Conservation (phyloP, 257 asterid species). For the Solanum sejunctum region DNA sequence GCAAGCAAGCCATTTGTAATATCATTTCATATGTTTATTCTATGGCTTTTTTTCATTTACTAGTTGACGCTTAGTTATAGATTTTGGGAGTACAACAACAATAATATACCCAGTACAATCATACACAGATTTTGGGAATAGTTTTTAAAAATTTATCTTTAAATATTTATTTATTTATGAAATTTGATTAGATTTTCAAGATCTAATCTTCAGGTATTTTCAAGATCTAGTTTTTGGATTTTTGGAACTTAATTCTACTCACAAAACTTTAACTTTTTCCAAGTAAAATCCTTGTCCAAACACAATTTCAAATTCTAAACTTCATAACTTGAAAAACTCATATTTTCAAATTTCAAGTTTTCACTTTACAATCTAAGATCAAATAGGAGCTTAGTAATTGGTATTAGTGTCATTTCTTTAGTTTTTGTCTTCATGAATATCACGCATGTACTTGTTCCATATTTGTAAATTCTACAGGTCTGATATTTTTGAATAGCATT, state of each 20-base stretch:
- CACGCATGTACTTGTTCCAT: background rate
- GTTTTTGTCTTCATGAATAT: background rate
- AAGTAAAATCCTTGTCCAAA: background rate
- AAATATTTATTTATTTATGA: background rate
- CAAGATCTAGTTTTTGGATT: too few species aligned
- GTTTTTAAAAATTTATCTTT: too few species aligned
- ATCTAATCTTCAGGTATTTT: too few species aligned
- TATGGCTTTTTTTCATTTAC: background rate
- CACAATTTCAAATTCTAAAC: background rate
- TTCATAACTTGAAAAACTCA: background rate
- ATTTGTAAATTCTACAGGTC: background rate
- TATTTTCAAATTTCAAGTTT: background rate
- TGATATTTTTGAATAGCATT: background rate
- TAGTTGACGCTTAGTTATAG: background rate
- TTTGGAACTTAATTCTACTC: background rate
- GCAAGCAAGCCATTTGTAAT: background rate
- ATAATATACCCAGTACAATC: too few species aligned
- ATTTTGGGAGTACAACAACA: background rate
- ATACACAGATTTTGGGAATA: background rate
- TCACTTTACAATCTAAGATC: background rate
- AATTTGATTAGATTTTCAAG: background rate
- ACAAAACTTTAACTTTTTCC: background rate
- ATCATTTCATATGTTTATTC: too few species aligned
- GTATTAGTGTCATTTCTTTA: background rate
- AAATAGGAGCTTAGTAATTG: background rate